Base-by-base conservation (phyloP, 2,329 filamentous ascomycete genomes). In the Alternaria gaisen region DNA sequence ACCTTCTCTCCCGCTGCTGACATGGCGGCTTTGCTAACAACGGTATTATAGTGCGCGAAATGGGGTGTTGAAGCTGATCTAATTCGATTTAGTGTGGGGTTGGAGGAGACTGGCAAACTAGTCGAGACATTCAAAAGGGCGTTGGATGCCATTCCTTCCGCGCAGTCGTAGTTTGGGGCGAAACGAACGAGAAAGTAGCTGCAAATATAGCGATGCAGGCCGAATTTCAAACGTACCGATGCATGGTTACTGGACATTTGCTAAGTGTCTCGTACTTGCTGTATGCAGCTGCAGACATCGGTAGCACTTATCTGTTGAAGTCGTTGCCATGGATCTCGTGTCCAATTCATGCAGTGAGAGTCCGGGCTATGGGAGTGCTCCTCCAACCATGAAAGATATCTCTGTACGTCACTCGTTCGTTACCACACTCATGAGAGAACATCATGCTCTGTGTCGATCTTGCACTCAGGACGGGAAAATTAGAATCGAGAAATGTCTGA, bases 61-160 rank as follows among this genome's bases (percentile, higher is more conserved):
- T 94, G 90, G 76, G 93, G 94, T 0, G 92, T 97, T 3, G 90
- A 95, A 56, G 87, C 88, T 1, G 87, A 92, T 75, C 80, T 99
- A 57, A 85, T 98, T 48, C 86, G 95, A 42, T 88, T 98, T 67
- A 97, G 94, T 72, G 91, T 98, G 54, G 95, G 95, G 0, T 79
- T 99, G 53, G 95, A 99, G 77, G 91, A 95, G 63, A 86, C 88
- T 1, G 81, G 84, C 24, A 86, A 89, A 60, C 79, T 98, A 69
- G 84, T 86, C 32, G 79, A 77, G 14, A 86, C 85, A 18, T 91
- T 98, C 72, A 79, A 84, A 60, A 82, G 77, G 51, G 94, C 94
- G n/a, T 81, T 98, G 61, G 82, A 86, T 56, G 90, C 87, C 36
- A 82, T 85, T 42, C 63, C 64, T 30, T 18, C 7, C 34, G 24